Percentiles rank a stretch among this genome's conserved stretches.
phyloP scores from a whole-genome alignment of 495 filamentous ascomycete species.

The Lepraria neglecta region DNA sequence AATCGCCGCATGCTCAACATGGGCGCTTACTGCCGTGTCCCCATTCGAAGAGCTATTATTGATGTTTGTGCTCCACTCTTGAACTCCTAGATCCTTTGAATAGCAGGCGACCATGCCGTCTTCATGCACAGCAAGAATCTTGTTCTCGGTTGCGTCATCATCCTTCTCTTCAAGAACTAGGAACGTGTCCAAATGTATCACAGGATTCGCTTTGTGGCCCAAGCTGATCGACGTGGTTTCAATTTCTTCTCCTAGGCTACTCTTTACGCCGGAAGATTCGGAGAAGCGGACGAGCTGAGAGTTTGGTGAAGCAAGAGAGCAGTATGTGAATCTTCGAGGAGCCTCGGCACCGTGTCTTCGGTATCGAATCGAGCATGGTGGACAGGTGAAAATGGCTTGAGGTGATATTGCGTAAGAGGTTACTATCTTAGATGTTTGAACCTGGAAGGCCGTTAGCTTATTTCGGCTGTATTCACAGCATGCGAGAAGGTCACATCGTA shows the following conservation, averaged over 20 bases:
- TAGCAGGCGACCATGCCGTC: conserved; percentile 31
- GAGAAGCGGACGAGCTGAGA: conserved; percentile 49
- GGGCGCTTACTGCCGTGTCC: conserved; percentile 33
- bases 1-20: conserved; percentile 37
- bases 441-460: conserved; percentile 43
- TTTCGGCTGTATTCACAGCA: not conserved
- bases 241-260: conserved; percentile 23
- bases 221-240: conserved; percentile 15
- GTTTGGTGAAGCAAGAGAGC: conserved; percentile 39
- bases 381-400: conserved; percentile 68
- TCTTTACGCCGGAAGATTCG: conserved; percentile 32
- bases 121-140: conserved; percentile 45
- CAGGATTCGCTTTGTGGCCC: conserved; percentile 31
- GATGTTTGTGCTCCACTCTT: conserved; percentile 18
- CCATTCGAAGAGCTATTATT: conserved; percentile 35
- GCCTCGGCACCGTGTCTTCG: conserved; percentile 45
- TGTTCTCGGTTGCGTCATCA: conserved; percentile 8
- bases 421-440: conserved; percentile 70
- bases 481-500: conserved; percentile 64
- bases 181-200: conserved; percentile 22
- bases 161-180: not conserved
- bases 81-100: conserved; percentile 5
- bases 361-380: conserved; percentile 66
- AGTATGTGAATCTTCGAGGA: conserved; percentile 68
- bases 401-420: conserved; percentile 83